A percentile compares a stretch with the other conserved stretches of the same genome.
phyloP scores from a whole-genome alignment of 2,329 filamentous ascomycete genomes.

The Sporothrix variecibatus region DNA sequence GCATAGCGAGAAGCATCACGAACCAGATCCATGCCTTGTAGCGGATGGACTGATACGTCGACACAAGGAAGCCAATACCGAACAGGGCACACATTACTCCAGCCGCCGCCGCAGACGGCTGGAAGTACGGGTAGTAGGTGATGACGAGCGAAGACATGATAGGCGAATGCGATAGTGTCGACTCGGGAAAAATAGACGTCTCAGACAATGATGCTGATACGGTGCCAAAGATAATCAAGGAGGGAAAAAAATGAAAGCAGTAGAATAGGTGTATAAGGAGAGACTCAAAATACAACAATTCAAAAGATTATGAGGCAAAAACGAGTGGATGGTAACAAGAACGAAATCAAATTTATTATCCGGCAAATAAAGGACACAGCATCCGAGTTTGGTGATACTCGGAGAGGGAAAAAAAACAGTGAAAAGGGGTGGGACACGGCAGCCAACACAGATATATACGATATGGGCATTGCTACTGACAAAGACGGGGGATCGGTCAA shows the following conservation, averaged over 20 bases:
- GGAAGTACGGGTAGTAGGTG: constrained; percentile 32
- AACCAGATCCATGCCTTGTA: constrained; percentile 38
- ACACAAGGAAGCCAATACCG: constrained; percentile 33
- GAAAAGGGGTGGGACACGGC: not conserved
- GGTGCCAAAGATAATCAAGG: too few species aligned
- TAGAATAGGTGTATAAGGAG: not conserved
- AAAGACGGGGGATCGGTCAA: constrained; percentile 2
- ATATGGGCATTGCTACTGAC: not conserved
- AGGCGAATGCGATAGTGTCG: not conserved
- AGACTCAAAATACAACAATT: not conserved
- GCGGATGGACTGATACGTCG: constrained; percentile 34
- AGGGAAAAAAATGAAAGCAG: not conserved
- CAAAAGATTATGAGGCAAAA: not conserved
- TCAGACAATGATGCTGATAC: not conserved
- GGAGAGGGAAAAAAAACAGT: not conserved
- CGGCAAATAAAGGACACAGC: not conserved
- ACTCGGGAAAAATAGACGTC: not conserved
- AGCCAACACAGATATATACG: not conserved
- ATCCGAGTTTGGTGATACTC: not conserved
- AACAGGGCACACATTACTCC: constrained; percentile 35
- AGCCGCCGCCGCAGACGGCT: constrained; percentile 36
- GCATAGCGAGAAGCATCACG: constrained; percentile 36
- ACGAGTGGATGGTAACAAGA: not conserved
- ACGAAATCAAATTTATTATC: not conserved
- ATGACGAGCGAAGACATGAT: constrained; percentile 15